phyloP scores from a whole-genome alignment of 1,139 yeast species.

The Schizosaccharomyces versatilis region DNA sequence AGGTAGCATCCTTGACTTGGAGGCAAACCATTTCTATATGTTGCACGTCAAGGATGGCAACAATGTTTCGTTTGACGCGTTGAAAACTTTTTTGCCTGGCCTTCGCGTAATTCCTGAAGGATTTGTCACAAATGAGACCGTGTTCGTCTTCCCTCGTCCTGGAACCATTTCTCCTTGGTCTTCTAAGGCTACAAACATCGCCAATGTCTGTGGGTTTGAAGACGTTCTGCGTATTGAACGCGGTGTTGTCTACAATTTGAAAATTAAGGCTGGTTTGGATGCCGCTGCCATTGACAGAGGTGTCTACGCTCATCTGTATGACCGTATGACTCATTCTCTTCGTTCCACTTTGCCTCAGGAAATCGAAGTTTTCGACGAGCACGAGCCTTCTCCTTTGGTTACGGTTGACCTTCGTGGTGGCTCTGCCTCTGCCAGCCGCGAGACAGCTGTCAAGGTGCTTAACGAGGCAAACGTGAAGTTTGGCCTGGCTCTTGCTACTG shows the following conservation, averaged over 20 bases:
- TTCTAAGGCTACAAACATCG: conserved; percentile 89
- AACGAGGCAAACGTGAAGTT: conserved; percentile 52
- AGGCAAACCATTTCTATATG: background rate
- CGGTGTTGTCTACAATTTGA: conserved; percentile 43
- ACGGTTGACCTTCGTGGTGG: conserved; percentile 33
- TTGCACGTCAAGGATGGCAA: background rate
- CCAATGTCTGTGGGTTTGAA: conserved; percentile 65
- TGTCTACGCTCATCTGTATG: conserved; percentile 31
- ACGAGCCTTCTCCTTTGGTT: conserved; percentile 67
- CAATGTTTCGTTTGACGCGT: background rate
- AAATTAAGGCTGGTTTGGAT: conserved; percentile 16
- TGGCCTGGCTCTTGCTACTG: conserved; percentile 80
- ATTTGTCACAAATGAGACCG: conserved; percentile 18
- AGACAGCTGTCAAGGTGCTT: conserved; percentile 35
- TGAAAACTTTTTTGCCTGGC: background rate
- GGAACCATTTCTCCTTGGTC: conserved; percentile 99
- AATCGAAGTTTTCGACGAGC: conserved; percentile 55
- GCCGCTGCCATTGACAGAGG: background rate
- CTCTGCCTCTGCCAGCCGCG: conserved; percentile 2
- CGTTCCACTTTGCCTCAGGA: conserved; percentile 32
- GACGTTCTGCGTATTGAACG: conserved; percentile 71
- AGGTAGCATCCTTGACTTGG: background rate
- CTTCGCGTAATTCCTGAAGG: background rate
- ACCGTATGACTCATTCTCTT: conserved; percentile 80
- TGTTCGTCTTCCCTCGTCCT: conserved; percentile 70